These are phyloP conservation scores for sorghum (Sorghum bicolor) DNA, from an alignment of 176 grass and related monocot species.

Conservation along the genomic window DNA sequence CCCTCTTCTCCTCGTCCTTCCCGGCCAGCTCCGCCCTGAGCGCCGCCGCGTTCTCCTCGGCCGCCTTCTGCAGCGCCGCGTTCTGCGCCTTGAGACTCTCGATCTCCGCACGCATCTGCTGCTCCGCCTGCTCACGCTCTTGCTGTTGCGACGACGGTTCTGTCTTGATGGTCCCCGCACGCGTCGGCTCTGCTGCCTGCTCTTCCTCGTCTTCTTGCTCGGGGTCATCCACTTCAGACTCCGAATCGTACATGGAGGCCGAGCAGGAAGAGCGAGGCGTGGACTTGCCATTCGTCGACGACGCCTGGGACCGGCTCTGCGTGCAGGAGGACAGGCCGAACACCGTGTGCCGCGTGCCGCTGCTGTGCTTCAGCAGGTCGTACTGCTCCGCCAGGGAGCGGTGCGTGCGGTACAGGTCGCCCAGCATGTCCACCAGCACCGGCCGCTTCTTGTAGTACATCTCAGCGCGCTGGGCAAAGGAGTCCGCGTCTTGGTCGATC, in stretches of 20 bases:
- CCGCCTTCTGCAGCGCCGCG: constrained; percentile 27
- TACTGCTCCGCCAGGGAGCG: constrained; percentile 72
- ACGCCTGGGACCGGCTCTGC: constrained; percentile 25
- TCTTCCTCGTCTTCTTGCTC: constrained; percentile 32
- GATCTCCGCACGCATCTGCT: constrained; percentile 43
- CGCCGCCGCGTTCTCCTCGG: constrained; percentile 34
- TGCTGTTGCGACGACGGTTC: not conserved
- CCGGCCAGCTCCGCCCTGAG: constrained; percentile 41
- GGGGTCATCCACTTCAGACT: constrained; percentile 79
- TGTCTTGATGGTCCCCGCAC: not conserved
- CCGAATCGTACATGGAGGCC: constrained; percentile 39
- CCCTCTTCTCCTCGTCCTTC: constrained; percentile 96
- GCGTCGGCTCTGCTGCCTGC: not conserved
- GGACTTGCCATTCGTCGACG: not conserved
- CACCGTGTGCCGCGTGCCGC: constrained; percentile 27
- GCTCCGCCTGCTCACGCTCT: constrained; percentile 3
- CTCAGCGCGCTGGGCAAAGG: constrained; percentile 84
- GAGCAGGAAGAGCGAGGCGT: constrained; percentile 34
- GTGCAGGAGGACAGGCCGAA: constrained; percentile 39
- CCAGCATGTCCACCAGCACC: constrained; percentile 73
- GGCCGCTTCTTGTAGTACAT: constrained; percentile 95
- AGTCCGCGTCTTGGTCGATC: constrained; percentile 88
- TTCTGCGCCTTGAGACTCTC: constrained; percentile 36
- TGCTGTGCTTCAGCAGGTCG: constrained; percentile 64
- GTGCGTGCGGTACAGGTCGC: constrained; percentile 75